phyloP scores from a whole-genome alignment of 768 basidiomycete species.

The Leccinum incarnatum region DNA sequence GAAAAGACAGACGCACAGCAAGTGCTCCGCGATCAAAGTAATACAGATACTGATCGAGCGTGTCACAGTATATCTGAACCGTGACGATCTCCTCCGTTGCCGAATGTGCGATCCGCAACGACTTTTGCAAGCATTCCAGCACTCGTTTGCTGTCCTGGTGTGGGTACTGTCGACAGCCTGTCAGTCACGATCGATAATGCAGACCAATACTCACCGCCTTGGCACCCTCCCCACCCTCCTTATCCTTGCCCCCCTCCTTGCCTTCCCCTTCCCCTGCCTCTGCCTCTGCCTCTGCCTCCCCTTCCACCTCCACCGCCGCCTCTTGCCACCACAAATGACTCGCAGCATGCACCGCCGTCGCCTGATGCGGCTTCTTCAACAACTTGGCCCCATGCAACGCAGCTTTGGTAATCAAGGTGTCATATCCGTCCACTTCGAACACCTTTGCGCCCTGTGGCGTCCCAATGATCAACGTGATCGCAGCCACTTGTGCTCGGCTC shows the following conservation, averaged over 20 bases:
- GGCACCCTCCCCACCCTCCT: conserved; percentile 40
- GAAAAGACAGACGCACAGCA: too few relatives aligned
- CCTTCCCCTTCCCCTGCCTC: too few relatives aligned
- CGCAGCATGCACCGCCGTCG: too few relatives aligned
- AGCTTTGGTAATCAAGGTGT: conserved; percentile 98
- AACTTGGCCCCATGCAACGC: conserved; percentile 84
- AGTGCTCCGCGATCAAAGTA: too few relatives aligned
- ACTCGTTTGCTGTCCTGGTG: neutral
- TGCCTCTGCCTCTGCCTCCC: too few relatives aligned
- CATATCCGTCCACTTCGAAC: conserved; percentile 94
- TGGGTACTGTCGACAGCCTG: neutral
- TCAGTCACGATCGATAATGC: neutral
- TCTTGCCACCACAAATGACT: too few relatives aligned
- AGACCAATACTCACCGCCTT: neutral
- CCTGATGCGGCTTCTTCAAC: conserved; percentile 98
- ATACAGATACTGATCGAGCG: too few relatives aligned
- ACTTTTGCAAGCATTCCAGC: neutral
- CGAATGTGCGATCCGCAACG: neutral
- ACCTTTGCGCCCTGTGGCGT: conserved; percentile 85
- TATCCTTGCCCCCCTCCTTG: conserved; percentile 23
- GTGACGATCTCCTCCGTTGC: too few relatives aligned
- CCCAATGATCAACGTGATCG: conserved; percentile 92
- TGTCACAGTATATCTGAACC: too few relatives aligned
- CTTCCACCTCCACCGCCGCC: too few relatives aligned
- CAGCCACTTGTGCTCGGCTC: conserved; percentile 90